Evolutionary conservation across 1,284 basidiomycete species (phyloP), one percentile per base, ranked within the genome.

Genomic region (Schizopora paradoxa): DNA sequence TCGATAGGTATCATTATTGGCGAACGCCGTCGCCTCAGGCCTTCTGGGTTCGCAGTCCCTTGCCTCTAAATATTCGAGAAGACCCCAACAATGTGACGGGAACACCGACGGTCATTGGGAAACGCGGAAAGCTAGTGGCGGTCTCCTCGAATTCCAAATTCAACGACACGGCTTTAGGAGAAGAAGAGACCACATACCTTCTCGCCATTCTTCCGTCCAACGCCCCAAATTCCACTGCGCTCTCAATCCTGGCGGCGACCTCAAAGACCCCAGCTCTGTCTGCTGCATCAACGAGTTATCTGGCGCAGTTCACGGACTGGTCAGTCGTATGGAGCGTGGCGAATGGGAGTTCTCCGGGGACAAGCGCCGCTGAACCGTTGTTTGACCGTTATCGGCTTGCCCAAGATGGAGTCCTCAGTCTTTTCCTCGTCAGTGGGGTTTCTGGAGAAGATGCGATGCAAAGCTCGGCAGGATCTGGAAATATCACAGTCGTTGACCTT

Each of bases 1-100:
- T 43, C 25, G 26, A 18, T 33, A 67, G 66, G 66, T 68, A 66
- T 45, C 67, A 70, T 51, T 69, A 71, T 54, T 69, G 68, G 67
- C 61, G 66, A 14, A 61, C 57, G 51, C 64, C 63, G 14, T 60
- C 55, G 11, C n/a, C n/a, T n/a, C n/a, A n/a, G n/a, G 45, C 51
- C 23, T 49, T 61, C 44, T 70, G 69, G 68, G 69, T 62, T 7
- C 64, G 68, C n/a, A 64, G 61, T 5, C 48, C 65, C 5, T 52
- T 69, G 19, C 67, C 67, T 2, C 57, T 62, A 11, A n/a, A n/a
- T n/a, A n/a, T n/a, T n/a, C n/a, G n/a, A n/a, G n/a, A n/a, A n/a
- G n/a, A n/a, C n/a, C 50, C 59, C 5, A 65, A 67, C 53, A 69
- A 68, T 56, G 58, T 70, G 28, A 69, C 68, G 3, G 57, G 55